phyloP scores from a whole-genome alignment of 2,329 filamentous ascomycete genomes.

The Alternaria viburni region DNA sequence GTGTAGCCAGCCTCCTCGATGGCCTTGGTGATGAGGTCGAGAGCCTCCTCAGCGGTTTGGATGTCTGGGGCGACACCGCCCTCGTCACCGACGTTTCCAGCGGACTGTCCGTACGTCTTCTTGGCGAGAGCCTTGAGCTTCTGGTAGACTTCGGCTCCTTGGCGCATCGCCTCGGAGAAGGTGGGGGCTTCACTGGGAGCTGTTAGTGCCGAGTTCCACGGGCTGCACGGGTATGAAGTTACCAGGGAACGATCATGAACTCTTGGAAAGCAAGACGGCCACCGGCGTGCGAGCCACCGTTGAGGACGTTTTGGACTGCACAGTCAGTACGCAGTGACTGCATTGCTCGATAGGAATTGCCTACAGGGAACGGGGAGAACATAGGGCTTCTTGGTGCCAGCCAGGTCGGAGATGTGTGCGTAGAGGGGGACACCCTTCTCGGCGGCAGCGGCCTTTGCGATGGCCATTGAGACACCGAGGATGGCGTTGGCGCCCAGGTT shows the following conservation, averaged over 20 bases:
- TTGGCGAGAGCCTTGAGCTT: conserved; percentile 95
- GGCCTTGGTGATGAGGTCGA: conserved; percentile 91
- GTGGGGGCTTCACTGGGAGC: conserved; percentile 73
- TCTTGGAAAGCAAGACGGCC: conserved; percentile 75
- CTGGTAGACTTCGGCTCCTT: conserved; percentile 98
- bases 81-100: conserved; percentile 98
- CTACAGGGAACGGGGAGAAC: conserved; percentile 61
- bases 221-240: conserved; percentile 23
- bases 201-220: conserved; percentile 22
- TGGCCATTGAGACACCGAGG: conserved; percentile 65
- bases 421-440: conserved; percentile 64
- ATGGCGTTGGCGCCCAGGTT: conserved; percentile 67
- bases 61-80: conserved; percentile 99
- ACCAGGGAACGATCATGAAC: conserved; percentile 62
- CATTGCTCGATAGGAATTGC: background rate
- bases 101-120: conserved; percentile 99
- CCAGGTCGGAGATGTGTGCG: conserved; percentile 62
- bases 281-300: conserved; percentile 90
- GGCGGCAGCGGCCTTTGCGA: conserved; percentile 63
- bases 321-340: conserved; percentile 5
- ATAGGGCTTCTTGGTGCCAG: conserved; percentile 60
- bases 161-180: conserved; percentile 95
- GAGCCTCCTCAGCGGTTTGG: conserved; percentile 93
- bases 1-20: conserved; percentile 96
- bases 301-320: conserved; percentile 59